phyloP scores from a whole-genome alignment of 768 basidiomycete genomes.

The Tulasnella sp. region DNA sequence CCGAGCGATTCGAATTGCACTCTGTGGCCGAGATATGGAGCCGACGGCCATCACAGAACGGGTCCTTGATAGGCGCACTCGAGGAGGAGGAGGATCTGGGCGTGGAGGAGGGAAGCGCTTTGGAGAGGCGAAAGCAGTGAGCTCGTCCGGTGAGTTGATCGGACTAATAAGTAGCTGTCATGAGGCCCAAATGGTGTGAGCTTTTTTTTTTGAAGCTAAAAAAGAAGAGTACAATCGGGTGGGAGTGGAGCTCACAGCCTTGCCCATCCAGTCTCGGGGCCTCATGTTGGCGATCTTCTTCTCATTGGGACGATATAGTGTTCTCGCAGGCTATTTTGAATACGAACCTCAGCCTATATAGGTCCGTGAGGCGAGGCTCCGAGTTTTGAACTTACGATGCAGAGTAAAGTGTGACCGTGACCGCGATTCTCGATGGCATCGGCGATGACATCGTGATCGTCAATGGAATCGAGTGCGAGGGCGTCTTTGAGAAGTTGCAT shows the following conservation, averaged over 20 bases:
- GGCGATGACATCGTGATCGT: conserved; percentile 83
- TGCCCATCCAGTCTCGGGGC: conserved; percentile 82
- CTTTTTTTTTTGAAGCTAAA: no score
- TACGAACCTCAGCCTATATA: not conserved
- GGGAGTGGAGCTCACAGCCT: conserved; percentile 36
- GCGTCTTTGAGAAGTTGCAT: conserved; percentile 62
- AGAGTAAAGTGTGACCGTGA: conserved; percentile 85
- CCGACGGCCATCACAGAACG: conserved; percentile 30
- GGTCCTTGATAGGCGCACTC: not conserved
- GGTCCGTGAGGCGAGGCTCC: not conserved
- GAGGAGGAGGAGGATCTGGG: conserved; percentile 26
- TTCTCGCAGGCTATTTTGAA: conserved; percentile 59
- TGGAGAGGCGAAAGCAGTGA: conserved; percentile 68
- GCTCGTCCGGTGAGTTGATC: conserved; percentile 60
- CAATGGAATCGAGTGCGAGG: conserved; percentile 54
- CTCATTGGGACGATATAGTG: conserved; percentile 81
- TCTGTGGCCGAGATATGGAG: no score
- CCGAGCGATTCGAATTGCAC: no score
- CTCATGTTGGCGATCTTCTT: conserved; percentile 81
- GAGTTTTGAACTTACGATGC: conserved; percentile 50
- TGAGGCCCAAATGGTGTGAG: no score
- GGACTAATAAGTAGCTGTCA: conserved; percentile 57
- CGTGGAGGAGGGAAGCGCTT: conserved; percentile 58
- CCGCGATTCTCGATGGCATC: conserved; percentile 77
- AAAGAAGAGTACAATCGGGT: no score